Evolutionary conservation across 257 asterid genomes (phyloP).

Genomic region (Plantago ovata): DNA sequence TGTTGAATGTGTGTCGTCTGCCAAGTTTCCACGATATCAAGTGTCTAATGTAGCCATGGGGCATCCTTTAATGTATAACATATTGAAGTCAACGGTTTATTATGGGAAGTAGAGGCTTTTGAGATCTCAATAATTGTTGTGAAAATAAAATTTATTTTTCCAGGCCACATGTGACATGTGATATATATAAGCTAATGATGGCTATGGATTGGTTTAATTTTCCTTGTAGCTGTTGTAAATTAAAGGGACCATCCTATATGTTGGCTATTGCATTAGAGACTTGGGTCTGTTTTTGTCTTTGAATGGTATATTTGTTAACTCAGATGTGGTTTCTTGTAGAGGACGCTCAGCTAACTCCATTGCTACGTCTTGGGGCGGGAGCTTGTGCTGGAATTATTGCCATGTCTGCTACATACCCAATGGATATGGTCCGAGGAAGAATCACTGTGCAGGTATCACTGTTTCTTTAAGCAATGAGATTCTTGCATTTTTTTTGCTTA

Average conservation of each 20-base stretch:
- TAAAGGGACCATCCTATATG: neutral
- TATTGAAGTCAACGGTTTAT: neutral
- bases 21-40: neutral
- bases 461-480: conserved; percentile 4
- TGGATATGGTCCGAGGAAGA: conserved; percentile 99
- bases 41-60: neutral
- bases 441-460: conserved; percentile 81
- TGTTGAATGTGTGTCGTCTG: neutral
- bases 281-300: conserved; percentile 11
- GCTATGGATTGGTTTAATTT: neutral
- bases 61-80: neutral
- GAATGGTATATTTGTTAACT: conserved; percentile 8
- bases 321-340: conserved; percentile 40
- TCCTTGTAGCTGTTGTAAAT: neutral
- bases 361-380: conserved; percentile 94
- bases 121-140: neutral
- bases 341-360: conserved; percentile 83
- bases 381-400: conserved; percentile 99
- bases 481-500: conserved; percentile 1
- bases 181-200: neutral
- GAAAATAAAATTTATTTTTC: neutral
- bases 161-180: neutral
- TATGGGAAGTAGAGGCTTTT: neutral
- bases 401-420: conserved; percentile 98
- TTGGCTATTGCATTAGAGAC: conserved; percentile 8